phyloP scores from a whole-genome alignment of 2,329 filamentous ascomycete species.

The Xenoacremonium recifei region DNA sequence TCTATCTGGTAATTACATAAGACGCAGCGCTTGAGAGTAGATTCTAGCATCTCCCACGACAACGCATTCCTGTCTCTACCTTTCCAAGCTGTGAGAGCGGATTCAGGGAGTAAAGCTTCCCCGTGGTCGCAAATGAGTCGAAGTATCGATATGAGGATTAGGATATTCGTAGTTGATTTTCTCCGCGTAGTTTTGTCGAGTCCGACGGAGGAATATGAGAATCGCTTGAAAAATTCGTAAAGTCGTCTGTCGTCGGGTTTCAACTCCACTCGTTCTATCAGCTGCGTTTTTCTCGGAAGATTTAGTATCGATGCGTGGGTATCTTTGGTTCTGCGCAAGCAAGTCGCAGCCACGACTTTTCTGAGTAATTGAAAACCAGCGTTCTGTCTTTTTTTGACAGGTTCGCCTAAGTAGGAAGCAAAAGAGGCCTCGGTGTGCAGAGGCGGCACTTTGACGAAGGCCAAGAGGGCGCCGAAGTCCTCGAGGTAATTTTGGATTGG shows the following conservation, averaged over 20 bases:
- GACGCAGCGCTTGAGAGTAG: background rate
- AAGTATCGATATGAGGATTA: conserved; percentile 4
- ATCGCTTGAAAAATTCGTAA: background rate
- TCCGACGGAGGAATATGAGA: background rate
- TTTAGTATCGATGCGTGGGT: background rate
- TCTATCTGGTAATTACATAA: background rate
- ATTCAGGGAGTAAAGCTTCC: background rate
- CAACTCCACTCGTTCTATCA: background rate
- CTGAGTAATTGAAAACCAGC: background rate
- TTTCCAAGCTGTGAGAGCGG: background rate
- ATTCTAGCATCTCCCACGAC: background rate
- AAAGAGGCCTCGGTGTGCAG: conserved; percentile 9
- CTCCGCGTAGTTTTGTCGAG: background rate
- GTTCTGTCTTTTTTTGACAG: background rate
- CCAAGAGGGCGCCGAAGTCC: conserved; percentile 35
- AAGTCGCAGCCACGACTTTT: background rate
- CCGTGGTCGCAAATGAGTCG: conserved; percentile 11
- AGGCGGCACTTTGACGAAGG: conserved; percentile 29
- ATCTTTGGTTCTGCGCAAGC: conserved; percentile 2
- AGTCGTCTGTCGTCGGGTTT: background rate
- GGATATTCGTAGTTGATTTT: background rate
- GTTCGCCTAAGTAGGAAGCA: conserved; percentile 7
- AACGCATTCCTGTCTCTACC: background rate
- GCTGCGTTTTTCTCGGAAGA: background rate
- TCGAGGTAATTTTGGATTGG: conserved; percentile 40